Evolutionary conservation across 108 stramenopile genomes (phyloP).

Genomic region (Ochromonas danica): DNA sequence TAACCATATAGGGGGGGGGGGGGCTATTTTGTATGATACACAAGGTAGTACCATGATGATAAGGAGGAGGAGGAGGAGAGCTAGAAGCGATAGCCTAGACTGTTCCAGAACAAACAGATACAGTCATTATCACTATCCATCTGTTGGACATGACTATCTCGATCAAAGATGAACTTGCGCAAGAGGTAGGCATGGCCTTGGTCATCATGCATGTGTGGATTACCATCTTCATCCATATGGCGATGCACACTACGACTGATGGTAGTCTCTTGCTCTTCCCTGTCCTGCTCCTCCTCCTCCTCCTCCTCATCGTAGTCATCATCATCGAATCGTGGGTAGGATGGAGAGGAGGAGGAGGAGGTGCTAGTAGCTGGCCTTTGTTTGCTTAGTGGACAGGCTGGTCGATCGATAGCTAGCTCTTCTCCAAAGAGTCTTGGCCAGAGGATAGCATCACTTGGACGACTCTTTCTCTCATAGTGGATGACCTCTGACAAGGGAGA

Average conservation of each 20-base stretch:
- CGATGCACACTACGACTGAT: background rate
- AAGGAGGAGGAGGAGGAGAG: too few species aligned
- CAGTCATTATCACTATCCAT: conserved; percentile 7
- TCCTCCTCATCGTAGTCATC: background rate
- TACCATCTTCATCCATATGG: background rate
- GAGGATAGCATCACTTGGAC: background rate
- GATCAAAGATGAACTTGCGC: background rate
- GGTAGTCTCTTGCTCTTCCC: background rate
- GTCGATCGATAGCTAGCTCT: background rate
- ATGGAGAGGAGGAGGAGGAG: background rate
- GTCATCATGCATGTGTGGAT: background rate
- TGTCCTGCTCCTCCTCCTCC: background rate
- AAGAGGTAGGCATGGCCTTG: background rate
- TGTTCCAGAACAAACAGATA: background rate
- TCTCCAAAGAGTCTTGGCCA: conserved; percentile 10
- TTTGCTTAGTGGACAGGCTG: background rate
- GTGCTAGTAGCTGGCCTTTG: background rate
- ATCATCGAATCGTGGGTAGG: background rate
- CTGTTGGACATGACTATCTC: background rate
- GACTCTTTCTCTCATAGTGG: background rate
- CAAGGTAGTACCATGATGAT: too few species aligned
- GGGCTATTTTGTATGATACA: too few species aligned
- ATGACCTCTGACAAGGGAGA: background rate
- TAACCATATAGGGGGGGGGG: too few species aligned
- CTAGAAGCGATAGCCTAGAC: conserved; percentile 5